Evolutionary conservation across 768 basidiomycete genomes (phyloP).

Genomic region (Serpula lacrymans): DNA sequence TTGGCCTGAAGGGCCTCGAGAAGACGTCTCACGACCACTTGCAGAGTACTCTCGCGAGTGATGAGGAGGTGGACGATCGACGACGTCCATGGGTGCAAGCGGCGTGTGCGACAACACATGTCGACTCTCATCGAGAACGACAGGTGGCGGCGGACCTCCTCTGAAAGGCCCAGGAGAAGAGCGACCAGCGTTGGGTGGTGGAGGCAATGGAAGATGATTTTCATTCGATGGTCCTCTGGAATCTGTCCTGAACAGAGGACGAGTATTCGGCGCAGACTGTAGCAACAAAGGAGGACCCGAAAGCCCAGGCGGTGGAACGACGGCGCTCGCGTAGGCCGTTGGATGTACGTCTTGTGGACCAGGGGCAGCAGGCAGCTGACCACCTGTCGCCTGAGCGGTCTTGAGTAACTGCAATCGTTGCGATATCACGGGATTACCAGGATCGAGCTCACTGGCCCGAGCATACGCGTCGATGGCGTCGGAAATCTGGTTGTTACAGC

Average conservation of each 20-base stretch:
- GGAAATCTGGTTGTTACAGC: constrained; percentile 97
- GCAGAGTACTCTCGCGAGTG: constrained; percentile 52
- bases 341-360: constrained; percentile 96
- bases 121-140: constrained; percentile 73
- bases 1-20: constrained; percentile 54
- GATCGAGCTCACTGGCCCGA: constrained; percentile 91
- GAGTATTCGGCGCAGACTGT: constrained; percentile 41
- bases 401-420: constrained; percentile 76
- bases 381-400: constrained; percentile 73
- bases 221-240: constrained; percentile 53
- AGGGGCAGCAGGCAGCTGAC: constrained; percentile 80
- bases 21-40: constrained; percentile 39
- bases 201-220: constrained; percentile 47
- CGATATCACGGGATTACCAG: constrained; percentile 76
- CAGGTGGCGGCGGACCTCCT: constrained; percentile 80
- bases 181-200: constrained; percentile 50
- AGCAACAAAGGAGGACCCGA: constrained; percentile 65
- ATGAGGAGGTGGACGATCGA: constrained; percentile 54
- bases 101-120: constrained; percentile 65
- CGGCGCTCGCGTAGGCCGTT: constrained; percentile 83
- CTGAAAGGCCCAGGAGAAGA: constrained; percentile 73
- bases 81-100: constrained; percentile 74
- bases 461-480: constrained; percentile 99
- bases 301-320: constrained; percentile 67
- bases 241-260: constrained; percentile 62